Evolutionary conservation across 1,284 basidiomycete genomes (phyloP), one percentile per base, ranked within the genome.

Genomic region (Sporisorium scitamineum): DNA sequence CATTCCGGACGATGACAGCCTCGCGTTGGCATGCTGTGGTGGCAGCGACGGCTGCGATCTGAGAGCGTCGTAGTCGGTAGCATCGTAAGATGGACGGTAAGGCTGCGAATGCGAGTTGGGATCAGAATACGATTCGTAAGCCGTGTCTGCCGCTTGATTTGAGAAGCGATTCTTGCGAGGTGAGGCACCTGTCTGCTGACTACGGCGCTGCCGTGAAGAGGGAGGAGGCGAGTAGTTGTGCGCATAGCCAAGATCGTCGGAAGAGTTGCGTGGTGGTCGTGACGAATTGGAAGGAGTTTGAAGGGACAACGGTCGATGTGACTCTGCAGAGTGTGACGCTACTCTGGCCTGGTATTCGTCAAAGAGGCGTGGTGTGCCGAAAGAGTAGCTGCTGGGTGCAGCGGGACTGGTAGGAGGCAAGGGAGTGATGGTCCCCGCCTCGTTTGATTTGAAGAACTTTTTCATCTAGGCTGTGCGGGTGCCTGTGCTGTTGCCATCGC

Each of bases 361-460:
- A 29, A 75, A 75, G 13, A 32, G 66, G 18, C 72, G 66, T 6
- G 67, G 72, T 9, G 61, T 65, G 27, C 41, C 62, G 32, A 75
- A 75, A 6, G 72, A 70, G n/a, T 62, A 62, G 31, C 51, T 54
- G 13, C 41, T 44, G 31, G 47, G 47, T 29, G 27, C 47, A 31
- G 62, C 45, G 8, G 67, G 59, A 29, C 47, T 63, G 52, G 63
- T 57, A 22, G 66, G 67, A 66, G 72, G 72, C 66, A 75, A 48
- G 45, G 72, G 72, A 51, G 66, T 70, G 63, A 75, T 75, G 67
- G 55, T 47, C 55, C 67, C 72, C 13, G 72, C 72, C 67, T 70
- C 71, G 67, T 70, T 75, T 29, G 54, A 16, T 48, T 44, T 65
- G 63, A 75, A 75, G 56, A 75, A 70, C 60, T 65, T 69, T 50